A percentile compares a stretch with the other conserved stretches of the same genome.
phyloP scores from a whole-genome alignment of 495 filamentous ascomycete genomes.

The Aspergillus campestris region DNA sequence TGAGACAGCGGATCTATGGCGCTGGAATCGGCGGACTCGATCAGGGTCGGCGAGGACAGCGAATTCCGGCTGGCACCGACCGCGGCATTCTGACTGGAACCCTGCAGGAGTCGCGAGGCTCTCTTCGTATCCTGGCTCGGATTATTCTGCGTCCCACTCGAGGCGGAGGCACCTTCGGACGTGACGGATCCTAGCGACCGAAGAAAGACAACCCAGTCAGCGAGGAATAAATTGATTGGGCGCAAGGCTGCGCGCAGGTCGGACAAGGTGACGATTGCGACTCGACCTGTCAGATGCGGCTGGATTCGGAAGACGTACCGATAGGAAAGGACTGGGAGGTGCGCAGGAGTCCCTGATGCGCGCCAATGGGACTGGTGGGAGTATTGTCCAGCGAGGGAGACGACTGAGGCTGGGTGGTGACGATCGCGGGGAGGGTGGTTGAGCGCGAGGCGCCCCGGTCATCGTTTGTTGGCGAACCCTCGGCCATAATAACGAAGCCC shows the following conservation, averaged over 20 bases:
- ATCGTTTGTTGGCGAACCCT: slow-evolving; percentile 18
- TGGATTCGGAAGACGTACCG: slow-evolving; percentile 12
- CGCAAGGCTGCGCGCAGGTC: background rate
- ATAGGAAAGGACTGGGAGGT: slow-evolving; percentile 16
- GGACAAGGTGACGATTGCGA: background rate
- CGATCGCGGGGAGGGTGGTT: slow-evolving; percentile 14
- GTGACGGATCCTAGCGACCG: slow-evolving; percentile 20
- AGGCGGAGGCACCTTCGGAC: slow-evolving; percentile 31
- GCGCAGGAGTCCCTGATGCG: slow-evolving; percentile 6
- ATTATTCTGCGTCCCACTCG: slow-evolving; percentile 17
- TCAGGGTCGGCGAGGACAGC: slow-evolving; percentile 18
- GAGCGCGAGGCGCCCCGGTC: slow-evolving; percentile 13
- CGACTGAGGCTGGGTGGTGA: slow-evolving; percentile 9
- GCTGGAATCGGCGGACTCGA: slow-evolving; percentile 30
- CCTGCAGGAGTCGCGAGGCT: slow-evolving; percentile 12
- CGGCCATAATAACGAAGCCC: slow-evolving; percentile 18
- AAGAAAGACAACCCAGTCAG: background rate
- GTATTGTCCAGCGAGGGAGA: slow-evolving; percentile 2
- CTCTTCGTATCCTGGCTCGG: slow-evolving; percentile 21
- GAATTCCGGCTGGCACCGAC: slow-evolving; percentile 19
- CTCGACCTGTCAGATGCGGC: slow-evolving; percentile 7
- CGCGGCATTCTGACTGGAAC: slow-evolving; percentile 3
- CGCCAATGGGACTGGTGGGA: slow-evolving; percentile 7
- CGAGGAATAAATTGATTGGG: background rate
- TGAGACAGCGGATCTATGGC: slow-evolving; percentile 51